Evolutionary conservation across 1,284 basidiomycete genomes (phyloP), one percentile per base, ranked within the genome.

Genomic region (Malassezia obtusa): DNA sequence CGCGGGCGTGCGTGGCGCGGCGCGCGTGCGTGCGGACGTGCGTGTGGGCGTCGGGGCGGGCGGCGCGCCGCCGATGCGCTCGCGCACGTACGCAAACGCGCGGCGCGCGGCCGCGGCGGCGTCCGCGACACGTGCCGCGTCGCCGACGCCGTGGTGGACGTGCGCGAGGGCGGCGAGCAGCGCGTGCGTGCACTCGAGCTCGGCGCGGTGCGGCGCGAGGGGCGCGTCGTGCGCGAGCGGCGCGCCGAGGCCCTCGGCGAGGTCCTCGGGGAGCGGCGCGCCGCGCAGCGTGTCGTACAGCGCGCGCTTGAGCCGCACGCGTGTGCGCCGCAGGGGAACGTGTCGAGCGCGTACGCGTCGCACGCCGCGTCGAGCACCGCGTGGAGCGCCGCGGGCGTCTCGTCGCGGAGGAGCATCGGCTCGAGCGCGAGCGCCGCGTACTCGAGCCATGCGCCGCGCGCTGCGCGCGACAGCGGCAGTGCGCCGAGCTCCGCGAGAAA

Each of bases 361-460:
- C 61, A 33, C 6, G 62, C 46, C 2, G 52, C 59, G 3, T 21
- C 15, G 12, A 63, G 37, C 2, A 61, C 25, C 17, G 44, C 49
- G n/a, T 22, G 9, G 8, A 60, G 40, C 0, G 68, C 67, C 6
- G 12, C 35, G 9, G 50, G 54, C 12, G 56, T 59, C 17, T 59
- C 60, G 6, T 59, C 51, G 15, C 63, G 60, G 14, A 61, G 59
- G 4, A 61, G 51, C 22, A 58, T 58, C 4, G 58, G 46, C 25
- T 57, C 57, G 10, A 70, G 51, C 31, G 50, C 30, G 15, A 30
- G 17, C 0, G 50, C 30, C 10, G 59, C 59, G 6, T 60, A 52
- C 46, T 67, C 68, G 22, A 65, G 53, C 25, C 63, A 47, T 3
- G 59, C 57, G 1, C 57, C 61, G 17, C 57, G 50, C 26, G 54